Conservation (phyloP, 1,284 basidiomycete species). For the Irpex sp. region DNA sequence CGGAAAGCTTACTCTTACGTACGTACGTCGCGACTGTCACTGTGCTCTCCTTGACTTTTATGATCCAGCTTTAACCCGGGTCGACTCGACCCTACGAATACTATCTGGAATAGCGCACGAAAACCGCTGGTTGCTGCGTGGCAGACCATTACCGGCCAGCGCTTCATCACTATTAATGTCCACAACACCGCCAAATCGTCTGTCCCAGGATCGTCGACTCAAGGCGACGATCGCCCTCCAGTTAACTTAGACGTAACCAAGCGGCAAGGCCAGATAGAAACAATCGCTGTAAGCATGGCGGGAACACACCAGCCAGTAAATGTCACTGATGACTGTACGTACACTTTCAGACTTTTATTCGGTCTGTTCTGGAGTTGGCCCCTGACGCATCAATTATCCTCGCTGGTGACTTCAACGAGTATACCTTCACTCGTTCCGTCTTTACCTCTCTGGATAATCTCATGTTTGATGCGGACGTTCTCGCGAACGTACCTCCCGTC, state of each 20-base stretch:
- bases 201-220: slow-evolving; percentile 43
- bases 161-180: slow-evolving; percentile 56
- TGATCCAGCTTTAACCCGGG: slow-evolving; percentile 54
- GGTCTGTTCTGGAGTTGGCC: slow-evolving; percentile 41
- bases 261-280: slow-evolving; percentile 47
- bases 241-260: slow-evolving; percentile 49
- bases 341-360: slow-evolving; percentile 42
- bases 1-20: slow-evolving; percentile 47
- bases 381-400: slow-evolving; percentile 47
- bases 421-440: slow-evolving; percentile 46
- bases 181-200: slow-evolving; percentile 52
- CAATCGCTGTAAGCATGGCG: slow-evolving; percentile 35
- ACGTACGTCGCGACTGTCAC: slow-evolving; percentile 13
- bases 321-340: not conserved
- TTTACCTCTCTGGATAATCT: slow-evolving; percentile 43
- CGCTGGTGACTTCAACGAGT: slow-evolving; percentile 67
- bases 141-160: slow-evolving; percentile 40
- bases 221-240: slow-evolving; percentile 54
- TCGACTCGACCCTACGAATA: slow-evolving; percentile 57
- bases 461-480: slow-evolving; percentile 48
- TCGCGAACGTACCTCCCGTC: slow-evolving; percentile 39
- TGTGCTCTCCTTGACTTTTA: not conserved
- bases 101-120: slow-evolving; percentile 49
- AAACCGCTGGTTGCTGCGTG: slow-evolving; percentile 61
- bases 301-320: not conserved